Evolutionary conservation across 2,329 filamentous ascomycete genomes (phyloP), one percentile per base, ranked within the genome.

Genomic region (Nothophaeocryptopus gaeumannii): DNA sequence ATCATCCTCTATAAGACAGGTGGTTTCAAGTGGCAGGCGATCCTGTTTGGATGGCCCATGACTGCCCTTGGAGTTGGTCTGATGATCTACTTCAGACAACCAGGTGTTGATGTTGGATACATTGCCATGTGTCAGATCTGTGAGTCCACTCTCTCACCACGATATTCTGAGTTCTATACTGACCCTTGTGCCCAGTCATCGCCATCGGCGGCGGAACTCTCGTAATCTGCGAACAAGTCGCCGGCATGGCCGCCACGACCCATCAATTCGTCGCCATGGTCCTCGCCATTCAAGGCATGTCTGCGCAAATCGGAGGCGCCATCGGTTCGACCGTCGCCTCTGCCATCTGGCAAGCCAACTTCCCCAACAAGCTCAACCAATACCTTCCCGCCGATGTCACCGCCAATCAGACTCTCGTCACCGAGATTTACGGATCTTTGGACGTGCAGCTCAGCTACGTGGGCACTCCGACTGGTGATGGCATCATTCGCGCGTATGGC

Each of bases 401-500:
- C 39, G 58, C 61, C 2, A 62, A 74, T 15, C 43, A 46, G 30
- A 46, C 48, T 20, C 58, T 64, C 75, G 46, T 56, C 16, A 54
- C 56, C 11, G 36, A 63, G 8, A 64, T 70, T 36, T 74, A 72
- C 47, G 65, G 55, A 8, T 59, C 65, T 14, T 46, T 74, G 9
- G 50, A 48, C 0, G 58, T 54, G 2, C 73, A 75, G 58, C 55
- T 73, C 8, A 54, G 55, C 5, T 79, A 76, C 52, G 58, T 74
- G 9, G 71, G 74, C 3, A 73, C 61, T 5, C 63, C 69, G 0
- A 71, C 67, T 20, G 64, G 77, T 10, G 53, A 67, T 13, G 77
- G 68, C 2, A 77, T 78, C 45, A 68, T 74, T 29, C 47, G 66
- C 39, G 63, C 76, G 0, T 80, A 80, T 50, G 74, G 69, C 1